Base-by-base conservation (phyloP, 257 asterid genomes). In the Lithospermum erythrorhizon region DNA sequence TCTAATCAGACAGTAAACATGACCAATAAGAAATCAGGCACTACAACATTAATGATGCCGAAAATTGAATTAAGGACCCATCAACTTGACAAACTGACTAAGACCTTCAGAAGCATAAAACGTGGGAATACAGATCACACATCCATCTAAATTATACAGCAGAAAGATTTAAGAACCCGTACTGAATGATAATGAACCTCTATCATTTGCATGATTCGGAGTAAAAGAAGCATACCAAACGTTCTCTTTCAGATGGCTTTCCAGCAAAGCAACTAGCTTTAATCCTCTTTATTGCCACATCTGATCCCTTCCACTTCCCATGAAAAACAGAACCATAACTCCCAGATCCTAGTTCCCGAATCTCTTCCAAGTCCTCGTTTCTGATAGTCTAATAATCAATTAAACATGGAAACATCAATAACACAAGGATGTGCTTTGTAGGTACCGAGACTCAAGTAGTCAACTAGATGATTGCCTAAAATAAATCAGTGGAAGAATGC, bases 231-330 rank as follows among this genome's bases (percentile, higher is more conserved):
- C 77, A 68, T 86, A 93, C 98, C 94, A 86, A 71, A 55, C 98
- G 98, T 66, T 89, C 95, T 75, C 98, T 86, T 72, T 93, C 98
- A 67, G 98, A 84, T 58, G 97, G 97, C 76, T 82, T 86, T 57
- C 95, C 98, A 58, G 90, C 79, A 84, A 93, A 93, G 85, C 98
- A 93, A 79, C 98, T 86, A 47, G 97, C 94, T 70, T 93, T 93
- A 64, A 93, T 93, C 78, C 95, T 84, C 78, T 89, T 89, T 71
- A 93, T 84, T 29, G 98, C 98, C 15, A 93, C 97, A 79, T 93
- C 96, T 1, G 98, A 89, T 59, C 98, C 98, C 80, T 70, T 93
- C 98, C 98, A 93, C 73, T 93, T 93, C 59, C 98, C 98, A 71
- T 93, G 95, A 72, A 56, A 93, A 61, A 93, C 98, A 79, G 96